Base-by-base conservation (phyloP, 1,284 basidiomycete genomes). In the Cryptococcus hybrid region DNA sequence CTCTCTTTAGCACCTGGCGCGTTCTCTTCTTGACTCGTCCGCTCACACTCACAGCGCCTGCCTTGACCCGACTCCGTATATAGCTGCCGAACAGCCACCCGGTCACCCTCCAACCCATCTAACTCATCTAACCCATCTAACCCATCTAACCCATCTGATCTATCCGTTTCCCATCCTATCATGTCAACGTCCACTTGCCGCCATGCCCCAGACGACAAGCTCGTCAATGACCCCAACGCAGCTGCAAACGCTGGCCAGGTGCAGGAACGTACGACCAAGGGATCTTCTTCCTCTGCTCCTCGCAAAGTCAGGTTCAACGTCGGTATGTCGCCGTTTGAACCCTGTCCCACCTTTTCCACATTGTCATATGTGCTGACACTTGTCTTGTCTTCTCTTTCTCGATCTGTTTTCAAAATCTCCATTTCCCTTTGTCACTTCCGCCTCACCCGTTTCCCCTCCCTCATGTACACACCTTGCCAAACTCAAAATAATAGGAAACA, bases 241-340 rank as follows among this genome's bases (percentile, higher is more conserved):
- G 39, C 47, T 38, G 11, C 50, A 15, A 51, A 53, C 3, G 51
- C 50, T 2, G 51, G 49, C 24, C 55, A 54, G 38, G 49, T 40
- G 3, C 71, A 73, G 52, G 71, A 73, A 52, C 67, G 66, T 51
- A 65, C 62, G 13, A 73, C 73, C 0, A 71, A 71, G 36, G 72
- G 71, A 13, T 68, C 67, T 5, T 66, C 61, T 30, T 63, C 69
- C 3, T 57, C 88, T 44, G 85, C 88, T n/a, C 89, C 90, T 13
- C 83, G 91, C 64, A 92, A 92, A 81, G 90, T 93, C 61, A 85
- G 90, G 58, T 94, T 94, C 83, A 92, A 92, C 79, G 89, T 92
- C 70, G 90, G 90, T 91, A 68, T 80, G 89, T 81, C 37, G 51
- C 13, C 18, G 15, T 40, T 50, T 30, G 12, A 5, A n/a, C 8